A percentile compares a stretch with the other conserved stretches of the same genome.
These are phyloP conservation scores for Kwoniella newhampshirensis DNA, from an alignment of 768 basidiomycete species.

Conservation along the genomic window DNA sequence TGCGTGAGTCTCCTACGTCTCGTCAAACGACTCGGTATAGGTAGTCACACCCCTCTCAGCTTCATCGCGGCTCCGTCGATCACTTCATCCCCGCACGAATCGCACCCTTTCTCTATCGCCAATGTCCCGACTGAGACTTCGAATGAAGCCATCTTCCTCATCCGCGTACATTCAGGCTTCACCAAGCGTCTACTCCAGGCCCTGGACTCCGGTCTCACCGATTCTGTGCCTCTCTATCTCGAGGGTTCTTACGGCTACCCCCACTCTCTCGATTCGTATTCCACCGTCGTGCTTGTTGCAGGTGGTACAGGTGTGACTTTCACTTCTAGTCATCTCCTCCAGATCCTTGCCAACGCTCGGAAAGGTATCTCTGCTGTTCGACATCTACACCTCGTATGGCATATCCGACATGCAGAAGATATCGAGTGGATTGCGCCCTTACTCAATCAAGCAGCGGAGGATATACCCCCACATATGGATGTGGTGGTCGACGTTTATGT, in stretches of 20 bases:
- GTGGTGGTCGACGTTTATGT: constrained; percentile 30
- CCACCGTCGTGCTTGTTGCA: constrained; percentile 32
- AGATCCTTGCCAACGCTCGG: constrained; percentile 10
- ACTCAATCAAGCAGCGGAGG: constrained; percentile 22
- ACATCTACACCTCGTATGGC: constrained; percentile 45
- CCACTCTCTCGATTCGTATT: constrained; percentile 23
- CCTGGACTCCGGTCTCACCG: constrained; percentile 5
- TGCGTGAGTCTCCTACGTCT: constrained; percentile 23
- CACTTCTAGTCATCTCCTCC: constrained; percentile 27
- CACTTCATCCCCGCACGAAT: constrained; percentile 44
- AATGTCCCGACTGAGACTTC: constrained; percentile 30
- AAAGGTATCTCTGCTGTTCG: constrained; percentile 21
- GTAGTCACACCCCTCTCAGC: constrained; percentile 11
- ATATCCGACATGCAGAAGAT: constrained; percentile 37
- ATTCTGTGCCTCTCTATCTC: constrained; percentile 22
- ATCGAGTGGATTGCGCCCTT: constrained; percentile 32
- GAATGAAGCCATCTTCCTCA: constrained; percentile 32
- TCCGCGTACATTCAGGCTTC: constrained; percentile 39
- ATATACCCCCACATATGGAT: constrained; percentile 5
- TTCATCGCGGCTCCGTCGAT: constrained; percentile 50
- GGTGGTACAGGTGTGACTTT: constrained; percentile 43
- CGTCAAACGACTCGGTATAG: not conserved
- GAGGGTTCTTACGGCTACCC: constrained; percentile 41
- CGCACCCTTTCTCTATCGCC: constrained; percentile 50
- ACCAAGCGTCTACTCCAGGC: constrained; percentile 29